Conservation (phyloP, 805 yeast genomes). For the Brettanomyces sp. region DNA sequence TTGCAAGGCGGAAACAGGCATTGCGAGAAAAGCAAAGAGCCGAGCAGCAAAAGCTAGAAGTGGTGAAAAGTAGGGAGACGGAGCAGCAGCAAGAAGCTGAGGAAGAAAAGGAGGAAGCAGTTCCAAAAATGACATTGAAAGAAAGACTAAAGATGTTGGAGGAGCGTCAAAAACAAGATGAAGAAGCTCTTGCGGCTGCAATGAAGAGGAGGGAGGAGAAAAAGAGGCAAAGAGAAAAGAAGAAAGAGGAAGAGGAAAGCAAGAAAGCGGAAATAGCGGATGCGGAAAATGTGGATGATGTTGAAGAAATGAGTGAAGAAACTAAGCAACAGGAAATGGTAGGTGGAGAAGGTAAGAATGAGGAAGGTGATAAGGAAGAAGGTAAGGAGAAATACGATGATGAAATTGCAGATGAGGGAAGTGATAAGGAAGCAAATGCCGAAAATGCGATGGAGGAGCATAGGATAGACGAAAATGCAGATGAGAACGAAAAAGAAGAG, state of each 20-base stretch:
- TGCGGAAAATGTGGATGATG: conserved; percentile 9
- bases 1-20: conserved; percentile 8
- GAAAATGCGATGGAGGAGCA: conserved; percentile 11
- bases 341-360: conserved; percentile 33
- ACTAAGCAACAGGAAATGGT: conserved; percentile 22
- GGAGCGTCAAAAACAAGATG: conserved; percentile 72
- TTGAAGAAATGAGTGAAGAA: conserved; percentile 2
- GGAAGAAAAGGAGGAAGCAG: conserved; percentile 35
- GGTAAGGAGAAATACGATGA: conserved; percentile 65
- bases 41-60: conserved; percentile 1
- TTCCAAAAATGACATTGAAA: conserved; percentile 72
- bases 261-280: conserved; percentile 10
- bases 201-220: conserved; percentile 43
- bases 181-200: conserved; percentile 55
- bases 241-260: conserved; percentile 3
- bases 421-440: conserved; percentile 16
- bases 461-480: conserved; percentile 12
- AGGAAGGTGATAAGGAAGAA: conserved; percentile 39
- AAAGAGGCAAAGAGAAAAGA: conserved; percentile 14
- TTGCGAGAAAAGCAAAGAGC: conserved; percentile 3
- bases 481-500: conserved; percentile 12
- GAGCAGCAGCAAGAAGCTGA: conserved; percentile 17
- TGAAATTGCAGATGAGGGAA: conserved; percentile 32
- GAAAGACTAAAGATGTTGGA: conserved; percentile 83
- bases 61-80: conserved; percentile 3